Conservation (phyloP, 768 basidiomycete genomes). For the Psilocybe azurescens region DNA sequence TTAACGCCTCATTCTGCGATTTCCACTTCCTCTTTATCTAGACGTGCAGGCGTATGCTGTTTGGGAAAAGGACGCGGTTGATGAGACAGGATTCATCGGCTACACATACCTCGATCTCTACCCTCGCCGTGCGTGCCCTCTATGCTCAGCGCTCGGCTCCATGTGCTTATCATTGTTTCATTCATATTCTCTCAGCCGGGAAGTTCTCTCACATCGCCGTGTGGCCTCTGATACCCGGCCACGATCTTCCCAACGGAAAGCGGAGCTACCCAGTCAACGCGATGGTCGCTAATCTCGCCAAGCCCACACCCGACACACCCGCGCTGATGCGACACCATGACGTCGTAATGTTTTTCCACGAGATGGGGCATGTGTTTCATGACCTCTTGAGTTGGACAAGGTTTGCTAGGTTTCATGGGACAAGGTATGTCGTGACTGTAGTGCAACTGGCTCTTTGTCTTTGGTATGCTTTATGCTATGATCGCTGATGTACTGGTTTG, state of each 20-base stretch:
- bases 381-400: slow-evolving; percentile 71
- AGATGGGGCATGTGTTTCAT: slow-evolving; percentile 83
- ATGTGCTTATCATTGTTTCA: neutral
- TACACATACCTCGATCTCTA: slow-evolving; percentile 90
- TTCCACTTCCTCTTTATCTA: neutral
- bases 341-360: slow-evolving; percentile 91
- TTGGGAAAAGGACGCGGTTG: slow-evolving; percentile 79
- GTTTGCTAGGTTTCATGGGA: slow-evolving; percentile 84
- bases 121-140: slow-evolving; percentile 64
- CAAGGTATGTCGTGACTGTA: slow-evolving; percentile 43
- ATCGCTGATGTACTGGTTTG: no score
- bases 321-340: slow-evolving; percentile 89
- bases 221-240: slow-evolving; percentile 77
- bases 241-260: slow-evolving; percentile 55
- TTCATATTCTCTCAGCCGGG: slow-evolving; percentile 43
- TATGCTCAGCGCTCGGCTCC: neutral
- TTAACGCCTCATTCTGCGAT: no score
- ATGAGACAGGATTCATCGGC: slow-evolving; percentile 78
- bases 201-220: slow-evolving; percentile 91
- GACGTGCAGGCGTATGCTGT: slow-evolving; percentile 87
- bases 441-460: no score
- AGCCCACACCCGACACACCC: slow-evolving; percentile 73
- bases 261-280: slow-evolving; percentile 76
- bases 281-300: slow-evolving; percentile 93
- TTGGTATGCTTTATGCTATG: no score